These are phyloP conservation scores for Ceratobasidium sp. DNA, from an alignment of 1,284 basidiomycete genomes.

Conservation along the genomic window DNA sequence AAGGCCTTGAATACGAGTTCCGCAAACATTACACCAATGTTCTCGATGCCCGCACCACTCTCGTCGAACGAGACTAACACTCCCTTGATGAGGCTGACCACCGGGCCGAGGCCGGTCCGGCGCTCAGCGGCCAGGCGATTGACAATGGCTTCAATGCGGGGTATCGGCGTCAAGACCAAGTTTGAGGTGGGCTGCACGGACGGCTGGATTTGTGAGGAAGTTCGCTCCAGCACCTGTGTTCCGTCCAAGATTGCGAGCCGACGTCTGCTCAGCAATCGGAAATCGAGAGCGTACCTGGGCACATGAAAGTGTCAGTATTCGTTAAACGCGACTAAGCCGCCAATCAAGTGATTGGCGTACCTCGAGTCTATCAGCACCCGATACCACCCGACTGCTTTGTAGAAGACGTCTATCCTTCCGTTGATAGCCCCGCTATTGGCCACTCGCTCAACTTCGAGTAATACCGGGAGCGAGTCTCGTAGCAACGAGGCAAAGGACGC, in stretches of 20 bases:
- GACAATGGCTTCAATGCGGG: constrained; percentile 30
- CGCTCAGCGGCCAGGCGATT: constrained; percentile 17
- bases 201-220: not conserved
- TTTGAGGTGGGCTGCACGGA: constrained; percentile 5
- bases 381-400: constrained; percentile 84
- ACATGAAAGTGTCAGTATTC: constrained; percentile 30
- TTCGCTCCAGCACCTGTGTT: constrained; percentile 56
- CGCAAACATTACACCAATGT: constrained; percentile 37
- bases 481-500: constrained; percentile 58
- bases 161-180: constrained; percentile 25
- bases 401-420: constrained; percentile 67
- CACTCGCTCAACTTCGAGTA: constrained; percentile 73
- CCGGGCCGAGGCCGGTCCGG: constrained; percentile 1
- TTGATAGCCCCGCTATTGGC: constrained; percentile 57
- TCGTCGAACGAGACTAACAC: constrained; percentile 37
- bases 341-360: constrained; percentile 55
- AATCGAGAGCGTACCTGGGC: constrained; percentile 76
- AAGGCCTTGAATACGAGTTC: constrained; percentile 16
- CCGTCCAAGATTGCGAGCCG: constrained; percentile 74
- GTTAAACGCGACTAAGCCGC: constrained; percentile 1
- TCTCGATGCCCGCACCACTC: constrained; percentile 7
- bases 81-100: constrained; percentile 28
- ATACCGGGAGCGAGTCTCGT: constrained; percentile 77
- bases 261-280: constrained; percentile 74
- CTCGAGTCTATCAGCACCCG: constrained; percentile 74